Evolutionary conservation across 768 basidiomycete species (phyloP).

Genomic region (Rhodocollybia butyracea): DNA sequence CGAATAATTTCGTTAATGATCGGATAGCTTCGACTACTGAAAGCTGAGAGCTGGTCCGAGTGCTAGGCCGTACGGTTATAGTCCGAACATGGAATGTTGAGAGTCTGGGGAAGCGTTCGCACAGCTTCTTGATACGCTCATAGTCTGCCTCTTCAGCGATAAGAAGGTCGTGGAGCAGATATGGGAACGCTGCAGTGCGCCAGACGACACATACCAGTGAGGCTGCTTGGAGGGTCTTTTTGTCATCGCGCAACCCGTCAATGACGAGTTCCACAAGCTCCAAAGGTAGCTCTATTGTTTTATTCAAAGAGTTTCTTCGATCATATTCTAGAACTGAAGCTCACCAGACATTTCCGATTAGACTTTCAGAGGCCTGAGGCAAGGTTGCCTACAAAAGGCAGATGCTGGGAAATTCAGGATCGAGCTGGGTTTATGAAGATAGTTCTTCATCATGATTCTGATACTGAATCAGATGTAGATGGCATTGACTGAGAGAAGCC

Average conservation of each 20-base stretch:
- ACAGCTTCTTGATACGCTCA: constrained; percentile 3
- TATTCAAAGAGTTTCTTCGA: not conserved
- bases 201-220: constrained; percentile 2
- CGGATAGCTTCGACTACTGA: not conserved
- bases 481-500: not conserved
- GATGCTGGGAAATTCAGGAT: not conserved
- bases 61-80: not conserved
- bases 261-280: constrained; percentile 6
- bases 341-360: not conserved
- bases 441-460: constrained; percentile 5
- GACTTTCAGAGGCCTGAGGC: too few relatives aligned
- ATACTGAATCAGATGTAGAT: constrained; percentile 1
- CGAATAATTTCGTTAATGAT: constrained; percentile 1
- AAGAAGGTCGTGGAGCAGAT: constrained; percentile 3
- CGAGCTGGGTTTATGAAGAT: not conserved
- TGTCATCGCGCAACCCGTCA: not conserved
- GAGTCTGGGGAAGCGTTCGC: constrained; percentile 2
- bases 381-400: not conserved
- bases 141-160: constrained; percentile 3
- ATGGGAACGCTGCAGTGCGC: constrained; percentile 7
- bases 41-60: not conserved
- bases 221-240: not conserved
- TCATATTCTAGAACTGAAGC: not conserved
- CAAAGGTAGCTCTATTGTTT: not conserved
- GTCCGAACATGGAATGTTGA: constrained; percentile 2